Evolutionary conservation across 805 yeast genomes (phyloP), one percentile per base, ranked within the genome.

Genomic region (Teunomyces gatunensis): DNA sequence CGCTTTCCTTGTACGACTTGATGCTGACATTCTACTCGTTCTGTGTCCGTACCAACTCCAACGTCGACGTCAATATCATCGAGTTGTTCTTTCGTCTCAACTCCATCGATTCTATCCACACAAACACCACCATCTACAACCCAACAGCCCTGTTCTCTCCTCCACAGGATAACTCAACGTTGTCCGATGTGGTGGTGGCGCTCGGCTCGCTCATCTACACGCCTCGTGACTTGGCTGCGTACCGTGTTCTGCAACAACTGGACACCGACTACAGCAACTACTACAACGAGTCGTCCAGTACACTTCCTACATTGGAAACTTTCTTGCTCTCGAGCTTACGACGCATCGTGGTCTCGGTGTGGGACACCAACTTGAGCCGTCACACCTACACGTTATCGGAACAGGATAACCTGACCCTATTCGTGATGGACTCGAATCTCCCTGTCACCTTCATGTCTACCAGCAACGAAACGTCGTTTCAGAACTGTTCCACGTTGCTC

Each of bases 51-150:
- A 63, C 75, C 4, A 71, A 71, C 47, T 61, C 69, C 32, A 65
- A 64, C 46, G 44, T 65, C 54, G 55, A 66, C 35, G 73, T 66
- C n/a, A 64, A 64, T 45, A 51, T 61, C 20, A 37, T 72, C n/a
- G 68, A 63, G 47, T 10, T 73, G 7, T 53, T 71, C 23, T 47
- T 67, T 43, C 60, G 57, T 39, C 54, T 67, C 41, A 58, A 60
- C 25, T 48, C 62, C 32, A 58, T 65, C 13, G 21, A 34, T 9
- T 30, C 42, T 11, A 48, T 30, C 7, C 10, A 27, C 9, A 11
- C 37, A 25, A 30, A 42, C 29, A 12, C 28, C 18, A 12, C 37
- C 23, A 1, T 30, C 7, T 30, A 42, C 13, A 15, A 20, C 6
- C 23, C 36, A 5, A 46, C 15, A 9, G 17, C 34, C 5, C 10